A percentile compares a stretch with the other conserved stretches of the same genome.
These are phyloP conservation scores for Ustilago sp. DNA, from an alignment of 1,284 basidiomycete species.

Conservation along the genomic window DNA sequence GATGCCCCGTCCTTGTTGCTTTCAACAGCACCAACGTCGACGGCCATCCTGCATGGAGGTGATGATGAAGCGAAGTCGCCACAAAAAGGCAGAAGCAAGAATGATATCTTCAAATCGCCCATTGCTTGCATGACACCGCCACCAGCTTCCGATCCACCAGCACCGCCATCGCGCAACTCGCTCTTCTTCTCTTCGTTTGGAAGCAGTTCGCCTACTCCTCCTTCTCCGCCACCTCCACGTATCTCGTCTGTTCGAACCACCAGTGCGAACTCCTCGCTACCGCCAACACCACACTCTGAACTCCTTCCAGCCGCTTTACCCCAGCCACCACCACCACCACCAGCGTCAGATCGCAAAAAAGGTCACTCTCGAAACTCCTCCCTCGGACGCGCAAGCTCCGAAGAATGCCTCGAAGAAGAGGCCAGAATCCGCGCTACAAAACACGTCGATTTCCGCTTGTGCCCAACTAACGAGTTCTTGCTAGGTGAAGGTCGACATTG, in stretches of 20 bases:
- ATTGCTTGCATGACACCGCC: slow-evolving; percentile 48
- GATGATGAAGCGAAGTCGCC: slow-evolving; percentile 11
- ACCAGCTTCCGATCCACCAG: slow-evolving; percentile 5
- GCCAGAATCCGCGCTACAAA: slow-evolving; percentile 55
- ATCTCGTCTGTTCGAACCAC: not conserved
- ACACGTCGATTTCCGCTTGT: slow-evolving; percentile 62
- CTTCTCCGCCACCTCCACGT: slow-evolving; percentile 29
- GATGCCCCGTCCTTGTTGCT: not conserved
- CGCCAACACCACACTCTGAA: not conserved
- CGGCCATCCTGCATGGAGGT: not conserved
- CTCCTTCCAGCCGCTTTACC: not conserved
- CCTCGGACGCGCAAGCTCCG: slow-evolving; percentile 57
- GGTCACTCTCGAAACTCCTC: slow-evolving; percentile 52
- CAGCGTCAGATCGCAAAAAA: slow-evolving; percentile 12
- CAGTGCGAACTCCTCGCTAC: not conserved
- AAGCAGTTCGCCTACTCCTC: slow-evolving; percentile 19
- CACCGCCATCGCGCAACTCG: slow-evolving; percentile 36
- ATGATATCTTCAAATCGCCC: slow-evolving; percentile 57
- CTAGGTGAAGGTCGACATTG: slow-evolving; percentile 66
- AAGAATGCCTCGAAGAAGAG: slow-evolving; percentile 59
- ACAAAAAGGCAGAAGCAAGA: slow-evolving; percentile 37
- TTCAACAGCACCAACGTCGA: slow-evolving; percentile 3
- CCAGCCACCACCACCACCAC: slow-evolving; percentile 5
- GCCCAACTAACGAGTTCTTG: slow-evolving; percentile 56
- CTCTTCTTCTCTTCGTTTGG: slow-evolving; percentile 45